Evolutionary conservation across 768 basidiomycete species (phyloP), one percentile per base, ranked within the genome.

Genomic region (Kwoniella pini): DNA sequence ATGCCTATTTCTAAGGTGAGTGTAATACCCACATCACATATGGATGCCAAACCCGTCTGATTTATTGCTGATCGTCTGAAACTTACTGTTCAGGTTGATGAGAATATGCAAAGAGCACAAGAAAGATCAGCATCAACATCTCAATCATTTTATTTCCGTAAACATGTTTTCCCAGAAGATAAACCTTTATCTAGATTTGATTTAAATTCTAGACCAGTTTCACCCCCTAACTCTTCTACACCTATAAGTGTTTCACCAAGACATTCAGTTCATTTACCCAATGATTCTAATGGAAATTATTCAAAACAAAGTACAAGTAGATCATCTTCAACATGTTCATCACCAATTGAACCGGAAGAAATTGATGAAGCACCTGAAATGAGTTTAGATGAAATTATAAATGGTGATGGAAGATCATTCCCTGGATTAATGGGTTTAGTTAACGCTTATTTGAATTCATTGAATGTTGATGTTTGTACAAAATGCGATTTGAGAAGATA

Each of bases 51-150:
- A 60, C 53, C 52, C 7, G 33, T 36, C 33, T 7, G 15, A 7
- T 42, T 61, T 48, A 10, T 45, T 21, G 28, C 27, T 3, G 7
- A 1, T 24, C 19, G 13, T 21, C 21, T 19, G 33, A 36, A 7
- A 15, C 33, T 36, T 7, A 36, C 7, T 7, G 38, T 38, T 2
- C 70, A 97, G 94, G 96, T 98, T 42, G 94, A 99, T 75, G 90
- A 90, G 78, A 99, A 99, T 71, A 98, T 98, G 96, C 83, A 79
- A 22, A 84, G 88, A 62, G 94, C 95, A 0, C 96, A 99, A 77
- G 80, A 82, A 48, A 83, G 94, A 46, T 87, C 90, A 71, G 95
- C 93, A 0, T 84, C 87, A 21, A 80, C 80, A 51, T 77, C 83
- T n/a, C 83, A 84, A 65, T 88, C 84, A 76, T 99, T 96, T 80